Evolutionary conservation across 2,329 filamentous ascomycete genomes (phyloP), one percentile per base, ranked within the genome.

Genomic region (Periconia sp.): DNA sequence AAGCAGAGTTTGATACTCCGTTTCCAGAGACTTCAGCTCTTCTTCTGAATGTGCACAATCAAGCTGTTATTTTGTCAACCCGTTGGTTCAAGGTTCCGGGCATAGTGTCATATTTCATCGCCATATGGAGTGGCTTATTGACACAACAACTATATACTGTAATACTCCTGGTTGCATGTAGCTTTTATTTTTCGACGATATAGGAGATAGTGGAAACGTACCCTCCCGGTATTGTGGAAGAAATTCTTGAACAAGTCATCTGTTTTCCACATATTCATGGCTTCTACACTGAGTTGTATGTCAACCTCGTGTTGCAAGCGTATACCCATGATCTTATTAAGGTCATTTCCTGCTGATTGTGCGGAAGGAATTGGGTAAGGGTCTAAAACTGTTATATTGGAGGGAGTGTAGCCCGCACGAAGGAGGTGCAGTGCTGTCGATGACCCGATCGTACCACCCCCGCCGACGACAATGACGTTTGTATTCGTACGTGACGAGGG

Each of bases 401-500:
- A 68, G 3, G 68, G 65, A 40, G 71, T 73, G 60, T 81, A 82
- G 41, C 80, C 80, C 47, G 76, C 71, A 30, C 79, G 74, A 23
- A 79, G 76, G 6, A 83, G 72, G 58, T 82, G 76, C 18, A 81
- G 70, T n/a, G 81, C 80, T n/a, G 80, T 81, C 3, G 77, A 79
- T 33, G 75, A 76, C 13, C 81, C 81, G 68, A 81, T 82, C 0
- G 80, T 81, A 10, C 81, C 81, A 19, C 77, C 79, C 30, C 80
- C 80, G n/a, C 80, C 75, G 27, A 81, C 71, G 17, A 79, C 68
- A 43, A 81, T 66, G 19, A 70, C 57, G 10, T 58, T 69, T 1
- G 59, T 62, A 20, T 53, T 60, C n/a, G 50, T 51, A 41, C 64
- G 58, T 42, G 58, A 61, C 20, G 48, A 31, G 10, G 46, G 49